A percentile compares a stretch with the other conserved stretches of the same genome.
Conservation (phyloP, 345 rosid species). For the Corymbia maculata region DNA sequence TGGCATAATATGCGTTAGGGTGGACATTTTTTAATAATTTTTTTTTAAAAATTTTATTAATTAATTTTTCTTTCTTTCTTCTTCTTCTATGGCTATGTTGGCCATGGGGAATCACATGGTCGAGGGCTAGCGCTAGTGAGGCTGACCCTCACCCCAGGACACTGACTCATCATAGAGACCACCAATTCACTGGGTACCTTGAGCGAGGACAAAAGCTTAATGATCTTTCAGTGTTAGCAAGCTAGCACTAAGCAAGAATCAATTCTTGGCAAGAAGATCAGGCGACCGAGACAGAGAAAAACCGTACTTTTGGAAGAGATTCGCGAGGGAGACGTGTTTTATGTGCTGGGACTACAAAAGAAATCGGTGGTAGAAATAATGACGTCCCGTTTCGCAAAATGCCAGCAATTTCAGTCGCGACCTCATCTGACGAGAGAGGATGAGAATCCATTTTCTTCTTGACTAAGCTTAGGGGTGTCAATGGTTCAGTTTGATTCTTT, state of each 20-base stretch:
- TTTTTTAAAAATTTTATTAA: too few relatives aligned
- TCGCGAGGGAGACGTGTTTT: conserved; percentile 39
- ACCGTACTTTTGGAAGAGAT: conserved; percentile 61
- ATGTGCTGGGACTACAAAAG: conserved; percentile 19
- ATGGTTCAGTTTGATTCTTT: not conserved
- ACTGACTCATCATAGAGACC: conserved; percentile 39
- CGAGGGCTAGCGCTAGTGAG: too few relatives aligned
- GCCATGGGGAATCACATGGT: too few relatives aligned
- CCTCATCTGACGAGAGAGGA: not conserved
- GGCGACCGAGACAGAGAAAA: conserved; percentile 48
- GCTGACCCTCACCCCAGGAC: conserved; percentile 32
- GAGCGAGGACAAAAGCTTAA: conserved; percentile 38
- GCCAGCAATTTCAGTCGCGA: not conserved
- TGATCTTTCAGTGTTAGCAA: conserved; percentile 39
- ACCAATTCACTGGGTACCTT: conserved; percentile 1
- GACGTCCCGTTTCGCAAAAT: not conserved
- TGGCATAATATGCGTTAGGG: too few relatives aligned
- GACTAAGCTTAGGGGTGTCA: not conserved
- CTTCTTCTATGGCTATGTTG: too few relatives aligned
- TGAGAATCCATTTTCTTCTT: not conserved
- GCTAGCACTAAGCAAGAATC: conserved; percentile 24
- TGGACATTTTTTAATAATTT: too few relatives aligned
- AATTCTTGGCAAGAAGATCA: conserved; percentile 31
- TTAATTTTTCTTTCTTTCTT: too few relatives aligned
- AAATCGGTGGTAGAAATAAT: not conserved